These are phyloP conservation scores for Neurospora discreta DNA, from an alignment of 495 filamentous ascomycete species.

Conservation along the genomic window DNA sequence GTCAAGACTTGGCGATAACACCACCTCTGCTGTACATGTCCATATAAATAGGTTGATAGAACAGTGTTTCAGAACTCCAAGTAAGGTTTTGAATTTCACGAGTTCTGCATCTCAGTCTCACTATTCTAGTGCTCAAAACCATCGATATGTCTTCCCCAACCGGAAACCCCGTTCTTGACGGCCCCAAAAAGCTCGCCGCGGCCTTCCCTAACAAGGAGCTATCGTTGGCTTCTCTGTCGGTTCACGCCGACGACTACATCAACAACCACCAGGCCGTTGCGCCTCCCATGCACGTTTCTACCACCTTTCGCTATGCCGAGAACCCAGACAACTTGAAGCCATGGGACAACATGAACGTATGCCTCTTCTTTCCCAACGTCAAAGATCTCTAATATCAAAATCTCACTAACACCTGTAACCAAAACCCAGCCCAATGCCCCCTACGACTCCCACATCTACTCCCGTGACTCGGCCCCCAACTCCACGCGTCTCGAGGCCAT, in stretches of 20 bases:
- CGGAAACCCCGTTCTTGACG: conserved; percentile 3
- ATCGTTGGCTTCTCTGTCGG: conserved; percentile 55
- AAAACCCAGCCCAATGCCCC: conserved; percentile 24
- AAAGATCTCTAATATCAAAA: too few relatives aligned
- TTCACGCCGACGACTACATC: conserved; percentile 78
- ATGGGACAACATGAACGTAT: conserved; percentile 33
- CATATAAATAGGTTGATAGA: background rate
- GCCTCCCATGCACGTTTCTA: conserved; percentile 75
- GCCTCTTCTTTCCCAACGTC: conserved; percentile 4
- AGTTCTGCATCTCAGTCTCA: background rate
- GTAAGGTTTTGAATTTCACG: background rate
- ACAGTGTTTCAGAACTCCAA: background rate
- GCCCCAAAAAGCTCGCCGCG: conserved; percentile 14
- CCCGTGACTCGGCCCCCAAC: conserved; percentile 62
- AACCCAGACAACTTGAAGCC: conserved; percentile 53
- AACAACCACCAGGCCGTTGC: conserved; percentile 66
- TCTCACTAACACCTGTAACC: background rate
- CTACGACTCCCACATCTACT: conserved; percentile 59
- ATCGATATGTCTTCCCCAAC: background rate
- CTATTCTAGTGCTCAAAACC: background rate
- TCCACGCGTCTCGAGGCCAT: conserved; percentile 74
- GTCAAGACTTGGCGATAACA: background rate
- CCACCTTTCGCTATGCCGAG: conserved; percentile 70
- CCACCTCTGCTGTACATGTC: background rate
- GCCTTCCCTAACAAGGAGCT: conserved; percentile 22